Evolutionary conservation across 495 filamentous ascomycete species (phyloP).

Genomic region (Polyplosphaeria fusca): DNA sequence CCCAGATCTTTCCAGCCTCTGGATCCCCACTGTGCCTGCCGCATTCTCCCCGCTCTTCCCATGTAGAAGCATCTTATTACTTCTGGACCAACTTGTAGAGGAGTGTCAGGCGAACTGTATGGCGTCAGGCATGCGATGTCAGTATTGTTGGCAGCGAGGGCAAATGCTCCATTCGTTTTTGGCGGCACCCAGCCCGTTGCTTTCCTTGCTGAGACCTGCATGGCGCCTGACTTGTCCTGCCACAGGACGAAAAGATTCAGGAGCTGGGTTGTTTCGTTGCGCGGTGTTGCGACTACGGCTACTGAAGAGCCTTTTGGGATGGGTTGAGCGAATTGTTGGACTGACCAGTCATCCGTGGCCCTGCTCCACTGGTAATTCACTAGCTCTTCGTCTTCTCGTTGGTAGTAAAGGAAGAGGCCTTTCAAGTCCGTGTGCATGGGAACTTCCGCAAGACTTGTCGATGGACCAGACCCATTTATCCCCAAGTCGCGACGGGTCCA

Average conservation of each 20-base stretch:
- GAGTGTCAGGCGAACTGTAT: background rate
- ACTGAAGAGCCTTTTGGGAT: background rate
- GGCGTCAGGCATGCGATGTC: constrained; percentile 3
- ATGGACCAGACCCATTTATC: background rate
- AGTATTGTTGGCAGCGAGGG: background rate
- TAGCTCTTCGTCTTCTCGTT: background rate
- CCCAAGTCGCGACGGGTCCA: background rate
- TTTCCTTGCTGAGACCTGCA: background rate
- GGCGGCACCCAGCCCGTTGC: background rate
- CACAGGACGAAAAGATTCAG: background rate
- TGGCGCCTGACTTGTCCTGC: background rate
- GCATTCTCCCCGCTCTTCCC: background rate
- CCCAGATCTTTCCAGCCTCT: background rate
- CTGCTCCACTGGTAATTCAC: background rate
- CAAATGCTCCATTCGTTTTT: background rate
- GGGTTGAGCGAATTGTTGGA: background rate
- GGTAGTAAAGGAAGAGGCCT: background rate
- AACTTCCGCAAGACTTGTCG: background rate
- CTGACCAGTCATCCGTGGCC: background rate
- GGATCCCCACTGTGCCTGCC: background rate
- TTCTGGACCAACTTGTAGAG: background rate
- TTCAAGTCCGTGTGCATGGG: background rate
- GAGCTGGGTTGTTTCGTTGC: background rate
- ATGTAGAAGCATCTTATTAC: background rate
- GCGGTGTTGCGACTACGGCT: background rate